Evolutionary conservation across 768 basidiomycete genomes (phyloP), one percentile per base, ranked within the genome.

Genomic region (Leccinum variicolor): DNA sequence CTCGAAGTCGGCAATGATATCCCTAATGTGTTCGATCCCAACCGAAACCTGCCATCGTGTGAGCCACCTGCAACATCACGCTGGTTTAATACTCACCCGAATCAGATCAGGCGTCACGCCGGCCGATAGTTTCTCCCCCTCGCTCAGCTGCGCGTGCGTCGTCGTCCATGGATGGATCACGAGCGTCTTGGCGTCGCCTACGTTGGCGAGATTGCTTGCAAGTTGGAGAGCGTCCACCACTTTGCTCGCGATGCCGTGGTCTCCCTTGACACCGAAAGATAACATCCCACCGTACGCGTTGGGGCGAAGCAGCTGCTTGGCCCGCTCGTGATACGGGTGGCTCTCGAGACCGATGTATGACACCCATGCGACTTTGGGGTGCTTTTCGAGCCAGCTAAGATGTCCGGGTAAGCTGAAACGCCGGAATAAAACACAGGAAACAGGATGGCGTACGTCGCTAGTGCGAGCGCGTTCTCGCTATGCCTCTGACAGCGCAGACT

Each of bases 211-310:
- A 66, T 90, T 74, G 64, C 85, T 87, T 15, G 86, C 87, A 7
- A 93, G 78, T 64, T 79, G 82, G 56, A 94, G 76, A 60, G 72
- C 78, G 62, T 94, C 90, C 14, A 93, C 86, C 29, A 87, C 77
- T 54, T 78, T 78, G 73, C 80, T 82, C 7, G 85, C 86, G 2
- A 66, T 68, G 52, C 71, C 69, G 2, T 74, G 73, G 52, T 79
- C 79, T 17, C 86, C 88, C 64, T 84, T 84, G 59, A 91, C 71
- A 9, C 91, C 92, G 64, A 94, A 92, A 72, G 80, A 89, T 50
- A 94, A 73, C 62, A 94, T 81, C n/a, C 90, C 91, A 4, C 90
- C 88, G 57, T 77, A 92, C 3, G 76, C 72, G 14, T 69, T 53
- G 1, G 74, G 69, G 4, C 85, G 77, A 52, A 92, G 74, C 39